Base-by-base conservation (phyloP, 106 monocot species). In the Dactylorhiza incarnata region DNA sequence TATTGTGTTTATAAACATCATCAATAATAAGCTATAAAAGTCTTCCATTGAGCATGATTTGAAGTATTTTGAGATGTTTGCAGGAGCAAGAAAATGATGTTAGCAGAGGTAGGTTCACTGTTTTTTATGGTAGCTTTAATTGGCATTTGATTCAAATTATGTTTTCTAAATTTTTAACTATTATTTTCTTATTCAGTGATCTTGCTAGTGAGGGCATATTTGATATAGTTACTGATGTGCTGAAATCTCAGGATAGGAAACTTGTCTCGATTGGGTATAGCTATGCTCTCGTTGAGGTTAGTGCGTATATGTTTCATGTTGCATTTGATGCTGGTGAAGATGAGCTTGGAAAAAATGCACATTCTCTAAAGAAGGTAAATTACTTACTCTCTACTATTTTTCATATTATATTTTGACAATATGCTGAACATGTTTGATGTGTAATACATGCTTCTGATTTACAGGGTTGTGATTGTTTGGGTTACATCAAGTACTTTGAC, bases 321-420 rank as follows among this genome's bases (percentile, higher is more conserved):
- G 91, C 94, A 76, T 99, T 94, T 86, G 94, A 99, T 91, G 94
- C 97, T 52, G 94, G 97, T 49, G 97, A 99, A 78, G 97, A 99
- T 79, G 97, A 94, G 16, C 83, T 99, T 16, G 97, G 97, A 3
- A 94, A 99, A 74, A 99, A 99, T 86, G 91, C 94, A 59, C 89
- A 99, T 58, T 99, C 97, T 71, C 88, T 99, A 48, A 99, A 99
- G 72, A 94, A 75, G 94, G 97, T 95, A 6, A 81, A 52, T 4
- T 62, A 22, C 15, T 6, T 2, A 22, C 7, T 55, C 66, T 2
- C 5, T 47, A 43, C 15, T 78, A 25, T 45, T 48, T 55, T 69
- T 19, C 47, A 9, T 3, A 51, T 29, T 67, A 37, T 17, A 5
- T 75, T 45, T 51, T 19, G 19, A 10, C 50, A 49, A 68, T 11